Base-by-base conservation (phyloP, 129 eudicot species). In the Flaveria linearis region DNA sequence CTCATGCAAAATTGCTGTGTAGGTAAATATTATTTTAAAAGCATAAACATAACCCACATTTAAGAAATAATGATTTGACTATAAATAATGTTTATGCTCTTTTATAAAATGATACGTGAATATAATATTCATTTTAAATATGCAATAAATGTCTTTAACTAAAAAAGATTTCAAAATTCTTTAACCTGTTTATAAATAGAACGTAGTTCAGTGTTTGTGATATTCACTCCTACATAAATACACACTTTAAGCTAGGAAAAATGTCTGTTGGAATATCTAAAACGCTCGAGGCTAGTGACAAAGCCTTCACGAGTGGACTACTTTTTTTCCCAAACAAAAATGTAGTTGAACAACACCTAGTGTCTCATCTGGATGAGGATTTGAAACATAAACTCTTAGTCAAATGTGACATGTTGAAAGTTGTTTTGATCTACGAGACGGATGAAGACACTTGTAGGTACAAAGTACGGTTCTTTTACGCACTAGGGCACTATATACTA, bases 81-180 rank as follows among this genome's bases (percentile, higher is more conserved):
- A 55, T 55, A 55, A n/a, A 23, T 55, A 55, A 55, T 15, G 7
- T 17, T 55, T 55, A 55, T n/a, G 25, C 6, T 18, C 61, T n/a
- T 55, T 55, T 55, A 55, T 55, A n/a, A 17, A n/a, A 55, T 55
- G 12, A 55, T 17, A 1, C 26, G 0, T 6, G 26, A 55, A 55
- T 55, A 55, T 55, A 55, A 55, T 55, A 55, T 55, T 55, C 61
- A 55, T 17, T 25, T 55, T 55, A 3, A 55, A 53, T 55, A 55
- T 55, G 61, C 18, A 55, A n/a, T 55, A 7, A 55, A 9, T 20
- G 18, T 55, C 61, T 17, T 55, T 17, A 17, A 55, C 8, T 26
- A 55, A 55, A 55, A 55, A 55, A 55, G 12, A 55, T 55, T 53
- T 53, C 3, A 11, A 55, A 17, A 6, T 55, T 7, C 26, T 55